Evolutionary conservation across 768 basidiomycete species (phyloP).

Genomic region (Cubamyces sp.): DNA sequence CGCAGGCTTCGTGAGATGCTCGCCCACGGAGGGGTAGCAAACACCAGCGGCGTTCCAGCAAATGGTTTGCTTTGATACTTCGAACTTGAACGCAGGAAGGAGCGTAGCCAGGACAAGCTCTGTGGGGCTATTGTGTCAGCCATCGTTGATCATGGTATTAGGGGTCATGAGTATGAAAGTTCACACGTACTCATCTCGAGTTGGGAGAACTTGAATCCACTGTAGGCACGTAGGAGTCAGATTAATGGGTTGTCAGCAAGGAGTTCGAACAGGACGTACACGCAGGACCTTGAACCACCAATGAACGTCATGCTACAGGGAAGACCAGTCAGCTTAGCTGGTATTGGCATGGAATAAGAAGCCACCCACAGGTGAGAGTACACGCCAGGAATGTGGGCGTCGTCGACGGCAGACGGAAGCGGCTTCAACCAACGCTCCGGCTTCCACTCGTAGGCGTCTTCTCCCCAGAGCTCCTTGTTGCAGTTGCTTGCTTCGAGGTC

Average conservation of each 20-base stretch:
- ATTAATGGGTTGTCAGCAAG: too few relatives aligned
- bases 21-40: slow-evolving; percentile 31
- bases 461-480: slow-evolving; percentile 48
- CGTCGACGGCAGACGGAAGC: slow-evolving; percentile 8
- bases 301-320: slow-evolving; percentile 30
- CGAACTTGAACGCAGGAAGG: slow-evolving; percentile 34
- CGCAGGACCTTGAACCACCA: slow-evolving; percentile 29
- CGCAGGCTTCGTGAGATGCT: slow-evolving; percentile 23
- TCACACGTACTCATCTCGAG: slow-evolving; percentile 28
- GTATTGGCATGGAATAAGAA: not conserved
- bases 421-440: slow-evolving; percentile 38
- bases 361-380: slow-evolving; percentile 21
- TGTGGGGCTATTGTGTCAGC: not conserved
- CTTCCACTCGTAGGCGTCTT: slow-evolving; percentile 46
- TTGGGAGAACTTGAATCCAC: slow-evolving; percentile 31
- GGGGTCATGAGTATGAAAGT: too few relatives aligned
- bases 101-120: slow-evolving; percentile 36
- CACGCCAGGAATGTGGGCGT: slow-evolving; percentile 18
- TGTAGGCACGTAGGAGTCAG: not conserved
- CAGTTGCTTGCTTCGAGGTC: slow-evolving; percentile 51
- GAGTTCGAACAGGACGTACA: slow-evolving; percentile 17
- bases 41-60: slow-evolving; percentile 34
- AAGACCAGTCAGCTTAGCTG: too few relatives aligned
- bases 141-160: too few relatives aligned
- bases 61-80: slow-evolving; percentile 29